Base-by-base conservation (phyloP, 1,284 basidiomycete species). In the Nidula niveotomentosa region DNA sequence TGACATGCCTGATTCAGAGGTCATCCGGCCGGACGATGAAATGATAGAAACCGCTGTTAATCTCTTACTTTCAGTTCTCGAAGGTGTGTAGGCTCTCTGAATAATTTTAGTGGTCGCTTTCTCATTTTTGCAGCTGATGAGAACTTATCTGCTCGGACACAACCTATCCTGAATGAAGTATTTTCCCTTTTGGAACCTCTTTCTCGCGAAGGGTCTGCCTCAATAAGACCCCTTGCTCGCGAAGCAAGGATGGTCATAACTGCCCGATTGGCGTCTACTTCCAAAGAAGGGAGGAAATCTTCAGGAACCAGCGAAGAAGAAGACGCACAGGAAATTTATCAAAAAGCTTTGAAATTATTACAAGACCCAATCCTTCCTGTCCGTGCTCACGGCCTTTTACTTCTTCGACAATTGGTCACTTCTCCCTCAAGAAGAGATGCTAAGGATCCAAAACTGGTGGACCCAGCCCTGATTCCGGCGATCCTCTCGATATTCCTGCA, bases 311-410 rank as follows among this genome's bases (percentile, higher is more conserved):
- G 67, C 55, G 69, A 69, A 23, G 74, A 75, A 15, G 75, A 79
- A 55, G 73, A 71, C 52, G 71, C 79, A 2, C 80, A 84, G 52
- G 83, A 85, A 53, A 84, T 78, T 6, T 98, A 98, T 68, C 92
- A 93, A 64, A 90, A 92, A 59, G 94, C 95, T 1, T 76, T 98
- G 10, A 90, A 86, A 60, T 81, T 96, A 18, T 76, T 98, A 3
- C 91, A 96, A 69, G 96, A 99, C 70, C 90, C 93, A 0, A 86
- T 96, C 44, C 78, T 98, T 8, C 96, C 96, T n/a, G 93, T 99
- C 15, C 88, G 96, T 47, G 96, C 94, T 0, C 95, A 98, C 68
- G 96, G 96, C 0, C 77, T 97, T 2, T 76, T 93, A 36, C 77
- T 94, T 18, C 79, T 97, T n/a, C 86, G 90, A 48, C 82, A 91